A percentile compares a stretch with the other conserved stretches of the same genome.
Evolutionary conservation across 306 rosid genomes (phyloP).

Genomic region (Purshia tridentata): DNA sequence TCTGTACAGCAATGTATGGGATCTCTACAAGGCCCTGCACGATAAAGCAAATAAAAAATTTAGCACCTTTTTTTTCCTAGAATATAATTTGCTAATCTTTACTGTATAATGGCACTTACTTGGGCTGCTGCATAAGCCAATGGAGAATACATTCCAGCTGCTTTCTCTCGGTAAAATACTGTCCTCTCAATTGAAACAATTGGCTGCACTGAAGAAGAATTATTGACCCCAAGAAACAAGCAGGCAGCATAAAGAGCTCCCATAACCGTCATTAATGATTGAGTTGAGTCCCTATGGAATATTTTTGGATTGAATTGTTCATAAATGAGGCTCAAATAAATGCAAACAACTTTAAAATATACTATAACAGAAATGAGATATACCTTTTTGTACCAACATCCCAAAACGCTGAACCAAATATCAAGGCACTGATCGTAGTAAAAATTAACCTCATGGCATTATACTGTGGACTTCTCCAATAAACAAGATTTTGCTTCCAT

Average conservation of each 20-base stretch:
- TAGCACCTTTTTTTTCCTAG: neutral
- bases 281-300: conserved; percentile 52
- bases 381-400: conserved; percentile 72
- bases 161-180: conserved; percentile 83
- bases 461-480: conserved; percentile 88
- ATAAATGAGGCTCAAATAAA: neutral
- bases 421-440: conserved; percentile 62
- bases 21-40: conserved; percentile 82
- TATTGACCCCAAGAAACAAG: conserved; percentile 81
- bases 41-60: conserved; percentile 12
- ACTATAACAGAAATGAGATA: conserved; percentile 19
- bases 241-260: conserved; percentile 82
- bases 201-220: conserved; percentile 87
- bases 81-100: conserved; percentile 9
- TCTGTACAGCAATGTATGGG: conserved; percentile 76
- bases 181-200: conserved; percentile 92
- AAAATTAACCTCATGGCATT: conserved; percentile 73
- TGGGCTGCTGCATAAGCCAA: conserved; percentile 82
- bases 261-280: conserved; percentile 65
- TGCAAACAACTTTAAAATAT: neutral
- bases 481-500: conserved; percentile 88
- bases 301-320: conserved; percentile 3
- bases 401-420: conserved; percentile 77
- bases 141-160: conserved; percentile 94
- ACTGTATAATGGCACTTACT: conserved; percentile 34